These are phyloP conservation scores for Chytriomyces sp. DNA, from an alignment of 192 early-diverging fungal genomes.

Conservation along the genomic window DNA sequence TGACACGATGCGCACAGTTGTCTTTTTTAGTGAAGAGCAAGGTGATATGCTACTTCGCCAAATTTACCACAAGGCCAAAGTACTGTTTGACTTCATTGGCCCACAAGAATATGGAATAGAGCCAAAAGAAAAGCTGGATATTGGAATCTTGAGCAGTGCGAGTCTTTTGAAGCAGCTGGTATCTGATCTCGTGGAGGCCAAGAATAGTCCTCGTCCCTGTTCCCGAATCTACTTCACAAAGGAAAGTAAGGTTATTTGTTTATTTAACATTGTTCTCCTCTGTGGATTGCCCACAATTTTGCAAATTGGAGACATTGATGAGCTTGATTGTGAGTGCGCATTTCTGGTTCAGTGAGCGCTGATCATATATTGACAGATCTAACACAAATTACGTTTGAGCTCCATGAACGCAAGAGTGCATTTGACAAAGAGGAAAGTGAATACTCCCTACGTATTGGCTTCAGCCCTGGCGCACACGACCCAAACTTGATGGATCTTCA, in stretches of 20 bases:
- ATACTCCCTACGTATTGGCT: slow-evolving; percentile 86
- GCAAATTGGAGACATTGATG: slow-evolving; percentile 60
- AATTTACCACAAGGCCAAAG: slow-evolving; percentile 81
- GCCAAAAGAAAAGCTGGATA: slow-evolving; percentile 77
- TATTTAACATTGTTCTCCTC: slow-evolving; percentile 89
- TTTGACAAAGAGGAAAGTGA: slow-evolving; percentile 61
- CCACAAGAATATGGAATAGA: slow-evolving; percentile 93
- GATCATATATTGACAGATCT: slow-evolving; percentile 60
- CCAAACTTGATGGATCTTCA: slow-evolving; percentile 87
- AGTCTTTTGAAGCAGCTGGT: slow-evolving; percentile 81
- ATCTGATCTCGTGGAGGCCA: slow-evolving; percentile 68
- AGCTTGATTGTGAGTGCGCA: slow-evolving; percentile 84
- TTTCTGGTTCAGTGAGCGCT: background rate
- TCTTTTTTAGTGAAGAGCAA: slow-evolving; percentile 28
- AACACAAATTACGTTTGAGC: slow-evolving; percentile 96
- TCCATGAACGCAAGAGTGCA: slow-evolving; percentile 78
- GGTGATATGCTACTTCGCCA: slow-evolving; percentile 57
- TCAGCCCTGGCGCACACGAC: slow-evolving; percentile 89
- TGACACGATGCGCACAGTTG: slow-evolving; percentile 15
- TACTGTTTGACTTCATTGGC: slow-evolving; percentile 90
- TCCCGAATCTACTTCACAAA: slow-evolving; percentile 94
- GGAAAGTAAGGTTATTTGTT: slow-evolving; percentile 88
- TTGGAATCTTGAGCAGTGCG: slow-evolving; percentile 77
- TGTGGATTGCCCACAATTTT: slow-evolving; percentile 79
- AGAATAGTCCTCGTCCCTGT: slow-evolving; percentile 53